Base-by-base conservation (phyloP, 2,329 filamentous ascomycete genomes). In the Venturia asperata region DNA sequence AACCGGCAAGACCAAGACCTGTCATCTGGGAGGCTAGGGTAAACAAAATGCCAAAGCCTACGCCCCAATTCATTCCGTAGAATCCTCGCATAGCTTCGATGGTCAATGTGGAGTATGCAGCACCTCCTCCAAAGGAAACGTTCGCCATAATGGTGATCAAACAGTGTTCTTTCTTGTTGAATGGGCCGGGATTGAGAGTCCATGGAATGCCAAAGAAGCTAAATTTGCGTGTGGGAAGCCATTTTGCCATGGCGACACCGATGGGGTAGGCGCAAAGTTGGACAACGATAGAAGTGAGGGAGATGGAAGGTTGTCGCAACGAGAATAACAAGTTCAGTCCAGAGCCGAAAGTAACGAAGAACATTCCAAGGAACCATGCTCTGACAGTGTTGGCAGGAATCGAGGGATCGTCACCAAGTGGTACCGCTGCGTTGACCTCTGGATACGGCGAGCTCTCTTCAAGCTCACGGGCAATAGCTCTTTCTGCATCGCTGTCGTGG, bases 101-200 rank as follows among this genome's bases (percentile, higher is more conserved):
- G 5, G 64, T 41, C 34, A 47, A 64, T 17, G 64, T 66, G 10
- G 42, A 52, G 61, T 66, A 66, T 13, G 87, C 86, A 9, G 75
- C 76, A 63, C 78, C 78, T 67, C 75, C 74, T 82, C 85, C 62
- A 78, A 86, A 89, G 5, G 87, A 86, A 6, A 89, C 86, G 71
- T 88, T 85, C 19, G 89, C 87, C 80, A 80, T 82, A 64, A 80
- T 74, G 19, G 77, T 76, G 9, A 89, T 87, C 67, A 89, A 82
- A 52, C 84, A 77, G 71, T 89, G 87, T 71, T 89, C 87, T 73
- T 89, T 89, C 72, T 87, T 80, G 70, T 87, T 89, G 75, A 89
- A 89, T 0, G 86, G 86, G 0, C 85, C 85, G 0, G 86, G 85
- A 65, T 88, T 89, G n/a, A 88, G 74, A 27, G 79, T 80, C 80